phyloP scores from a whole-genome alignment of 1,284 basidiomycete genomes.

The Leccinum griseonigrum region DNA sequence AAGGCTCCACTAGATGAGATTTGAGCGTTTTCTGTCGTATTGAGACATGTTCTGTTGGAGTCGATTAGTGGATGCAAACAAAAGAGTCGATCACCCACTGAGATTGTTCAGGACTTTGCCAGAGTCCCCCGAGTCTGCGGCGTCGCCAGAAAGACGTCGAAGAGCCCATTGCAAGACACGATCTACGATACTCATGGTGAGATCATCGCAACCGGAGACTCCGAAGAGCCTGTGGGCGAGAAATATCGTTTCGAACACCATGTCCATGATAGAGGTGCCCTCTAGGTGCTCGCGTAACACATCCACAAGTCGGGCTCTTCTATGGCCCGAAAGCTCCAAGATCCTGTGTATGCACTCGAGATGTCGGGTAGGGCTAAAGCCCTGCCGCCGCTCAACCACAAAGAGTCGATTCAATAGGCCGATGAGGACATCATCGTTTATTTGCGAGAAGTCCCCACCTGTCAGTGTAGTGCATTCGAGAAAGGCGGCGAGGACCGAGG shows the following conservation, averaged over 20 bases:
- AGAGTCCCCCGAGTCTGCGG: slow-evolving; percentile 18
- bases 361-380: neutral
- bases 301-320: slow-evolving; percentile 13
- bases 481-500: slow-evolving; percentile 21
- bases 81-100: slow-evolving; percentile 33
- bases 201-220: slow-evolving; percentile 21
- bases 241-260: slow-evolving; percentile 26
- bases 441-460: slow-evolving; percentile 15
- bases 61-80: neutral
- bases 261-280: slow-evolving; percentile 14
- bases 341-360: slow-evolving; percentile 23
- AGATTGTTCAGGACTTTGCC: slow-evolving; percentile 34
- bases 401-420: slow-evolving; percentile 20
- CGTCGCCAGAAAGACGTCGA: slow-evolving; percentile 37
- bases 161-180: slow-evolving; percentile 51
- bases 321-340: slow-evolving; percentile 15
- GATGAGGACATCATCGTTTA: slow-evolving; percentile 16
- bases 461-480: slow-evolving; percentile 21
- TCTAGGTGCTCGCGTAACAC: slow-evolving; percentile 19
- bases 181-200: slow-evolving; percentile 40
- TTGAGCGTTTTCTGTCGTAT: slow-evolving; percentile 41
- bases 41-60: slow-evolving; percentile 31
- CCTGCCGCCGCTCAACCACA: neutral
- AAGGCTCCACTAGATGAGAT: slow-evolving; percentile 68
- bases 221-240: slow-evolving; percentile 27